Conservation (phyloP, 225 moss, liverwort and hornwort genomes). For the Pseudoscleropodium purum region DNA sequence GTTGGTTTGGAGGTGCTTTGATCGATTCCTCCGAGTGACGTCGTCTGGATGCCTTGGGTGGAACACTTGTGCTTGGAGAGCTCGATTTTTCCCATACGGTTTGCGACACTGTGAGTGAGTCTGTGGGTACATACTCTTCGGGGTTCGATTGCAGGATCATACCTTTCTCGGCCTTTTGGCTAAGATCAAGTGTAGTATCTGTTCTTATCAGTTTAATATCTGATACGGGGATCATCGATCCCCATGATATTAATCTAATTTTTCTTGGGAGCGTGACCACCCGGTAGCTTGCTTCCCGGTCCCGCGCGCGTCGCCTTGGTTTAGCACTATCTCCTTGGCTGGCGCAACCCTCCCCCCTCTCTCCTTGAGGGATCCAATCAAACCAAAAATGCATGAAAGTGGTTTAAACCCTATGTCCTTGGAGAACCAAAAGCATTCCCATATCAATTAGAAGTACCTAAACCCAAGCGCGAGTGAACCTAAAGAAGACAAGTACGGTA, state of each 20-base stretch:
- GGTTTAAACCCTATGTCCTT: too few relatives aligned
- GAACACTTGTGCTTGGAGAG: background rate
- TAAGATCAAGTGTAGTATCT: slow-evolving; percentile 84
- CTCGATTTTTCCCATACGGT: background rate
- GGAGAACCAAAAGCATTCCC: too few relatives aligned
- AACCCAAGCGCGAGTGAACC: too few relatives aligned
- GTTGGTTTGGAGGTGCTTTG: background rate
- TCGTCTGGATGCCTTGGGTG: background rate
- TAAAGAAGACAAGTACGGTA: too few relatives aligned
- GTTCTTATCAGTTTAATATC: background rate
- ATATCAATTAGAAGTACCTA: too few relatives aligned
- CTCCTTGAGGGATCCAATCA: too few relatives aligned
- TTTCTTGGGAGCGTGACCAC: background rate
- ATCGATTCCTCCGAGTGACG: background rate
- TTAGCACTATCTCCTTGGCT: background rate
- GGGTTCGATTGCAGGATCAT: background rate
- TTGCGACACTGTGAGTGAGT: rapidly evolving
- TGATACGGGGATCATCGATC: background rate
- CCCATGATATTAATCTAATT: background rate
- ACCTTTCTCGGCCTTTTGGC: slow-evolving; percentile 79
- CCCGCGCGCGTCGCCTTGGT: background rate
- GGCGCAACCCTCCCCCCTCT: background rate
- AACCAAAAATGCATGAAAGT: too few relatives aligned
- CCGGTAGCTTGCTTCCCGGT: background rate
- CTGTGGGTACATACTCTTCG: background rate